phyloP scores from a whole-genome alignment of 225 moss, liverwort and hornwort genomes.

The Rhytidiadelphus loreus region DNA sequence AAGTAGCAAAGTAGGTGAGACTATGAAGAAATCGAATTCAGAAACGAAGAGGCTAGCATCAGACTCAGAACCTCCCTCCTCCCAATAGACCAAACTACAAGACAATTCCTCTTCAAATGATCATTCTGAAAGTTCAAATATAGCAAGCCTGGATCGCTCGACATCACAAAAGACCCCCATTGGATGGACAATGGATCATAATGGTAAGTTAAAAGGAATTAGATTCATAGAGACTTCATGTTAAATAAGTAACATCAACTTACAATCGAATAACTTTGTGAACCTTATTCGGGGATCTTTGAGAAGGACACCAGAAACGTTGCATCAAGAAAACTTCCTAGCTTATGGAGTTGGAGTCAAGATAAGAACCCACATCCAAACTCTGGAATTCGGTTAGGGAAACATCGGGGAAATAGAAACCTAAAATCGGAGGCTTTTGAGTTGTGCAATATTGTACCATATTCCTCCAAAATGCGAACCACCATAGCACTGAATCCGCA shows the following conservation, averaged over 20 bases:
- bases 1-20: neutral
- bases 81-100: neutral
- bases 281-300: neutral
- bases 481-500: slow-evolving; percentile 98
- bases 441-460: slow-evolving; percentile 25
- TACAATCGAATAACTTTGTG: neutral
- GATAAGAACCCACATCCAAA: neutral
- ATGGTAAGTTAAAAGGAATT: neutral
- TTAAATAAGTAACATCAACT: neutral
- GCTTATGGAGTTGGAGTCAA: neutral
- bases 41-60: neutral
- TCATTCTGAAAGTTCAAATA: neutral
- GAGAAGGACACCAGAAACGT: neutral
- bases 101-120: neutral
- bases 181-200: neutral
- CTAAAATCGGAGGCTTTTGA: neutral
- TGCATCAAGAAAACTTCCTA: neutral
- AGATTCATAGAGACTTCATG: neutral
- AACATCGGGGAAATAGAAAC: neutral
- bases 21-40: neutral
- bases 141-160: neutral
- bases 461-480: slow-evolving; percentile 67
- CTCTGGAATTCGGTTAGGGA: neutral
- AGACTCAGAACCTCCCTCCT: neutral
- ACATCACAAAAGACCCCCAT: neutral